Conservation (phyloP, 768 basidiomycete genomes). For the Strobilomyces confusus region DNA sequence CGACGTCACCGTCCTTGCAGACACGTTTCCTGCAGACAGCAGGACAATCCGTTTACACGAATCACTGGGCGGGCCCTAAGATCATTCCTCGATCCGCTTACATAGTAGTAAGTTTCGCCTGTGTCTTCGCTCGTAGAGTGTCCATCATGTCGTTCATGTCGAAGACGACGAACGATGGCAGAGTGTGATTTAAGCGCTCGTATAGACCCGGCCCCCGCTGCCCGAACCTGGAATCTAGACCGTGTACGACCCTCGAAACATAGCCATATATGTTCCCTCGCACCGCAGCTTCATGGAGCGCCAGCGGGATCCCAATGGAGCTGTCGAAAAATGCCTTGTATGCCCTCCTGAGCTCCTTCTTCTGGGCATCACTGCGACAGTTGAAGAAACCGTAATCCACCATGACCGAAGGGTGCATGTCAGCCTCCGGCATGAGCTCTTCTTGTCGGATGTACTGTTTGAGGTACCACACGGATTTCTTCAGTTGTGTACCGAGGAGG, state of each 20-base stretch:
- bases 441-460: not conserved
- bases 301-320: not conserved
- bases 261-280: not conserved
- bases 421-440: not conserved
- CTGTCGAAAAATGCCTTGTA: not conserved
- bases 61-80: constrained; percentile 79
- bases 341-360: not conserved
- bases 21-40: constrained; percentile 62
- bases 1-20: constrained; percentile 62
- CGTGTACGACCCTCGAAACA: not conserved
- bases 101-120: too few relatives aligned
- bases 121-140: constrained; percentile 58
- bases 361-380: not conserved
- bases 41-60: constrained; percentile 68
- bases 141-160: constrained; percentile 63
- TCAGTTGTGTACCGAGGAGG: not conserved
- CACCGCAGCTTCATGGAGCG: not conserved
- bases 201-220: too few relatives aligned
- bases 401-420: not conserved
- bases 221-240: not conserved
- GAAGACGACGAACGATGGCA: constrained; percentile 47
- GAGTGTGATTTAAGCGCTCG: constrained; percentile 33
- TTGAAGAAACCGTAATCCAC: constrained; percentile 5
- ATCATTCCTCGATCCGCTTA: not conserved
- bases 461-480: constrained; percentile 2